A percentile compares a stretch with the other conserved stretches of the same genome.
Evolutionary conservation across 768 basidiomycete species (phyloP).

Genomic region (Pholiota molesta): DNA sequence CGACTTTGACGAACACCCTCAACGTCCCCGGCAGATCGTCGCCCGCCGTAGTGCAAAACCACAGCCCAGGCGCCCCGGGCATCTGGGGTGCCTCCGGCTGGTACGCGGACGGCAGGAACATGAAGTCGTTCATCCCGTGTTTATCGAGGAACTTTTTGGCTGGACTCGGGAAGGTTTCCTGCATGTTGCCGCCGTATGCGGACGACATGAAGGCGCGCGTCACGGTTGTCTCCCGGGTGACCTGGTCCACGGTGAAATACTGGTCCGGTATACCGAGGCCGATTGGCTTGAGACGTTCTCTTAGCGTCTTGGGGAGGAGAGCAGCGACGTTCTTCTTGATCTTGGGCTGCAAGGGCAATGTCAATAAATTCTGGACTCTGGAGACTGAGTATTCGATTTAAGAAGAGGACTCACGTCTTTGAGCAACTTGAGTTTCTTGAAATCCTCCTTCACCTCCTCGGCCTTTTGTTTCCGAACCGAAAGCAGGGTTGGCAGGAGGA

Average conservation of each 20-base stretch:
- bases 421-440: slow-evolving; percentile 14
- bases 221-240: slow-evolving; percentile 29
- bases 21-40: not conserved
- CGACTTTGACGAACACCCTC: slow-evolving; percentile 20
- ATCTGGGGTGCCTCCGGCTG: slow-evolving; percentile 39
- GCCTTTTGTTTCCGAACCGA: not conserved
- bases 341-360: slow-evolving; percentile 3
- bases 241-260: slow-evolving; percentile 25
- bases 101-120: slow-evolving; percentile 33
- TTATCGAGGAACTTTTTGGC: slow-evolving; percentile 14
- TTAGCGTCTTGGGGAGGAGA: slow-evolving; percentile 13
- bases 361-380: not conserved
- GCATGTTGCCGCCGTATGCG: slow-evolving; percentile 37
- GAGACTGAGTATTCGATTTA: not conserved
- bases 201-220: slow-evolving; percentile 31
- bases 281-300: slow-evolving; percentile 21
- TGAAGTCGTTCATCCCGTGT: slow-evolving; percentile 36
- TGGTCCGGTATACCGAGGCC: slow-evolving; percentile 25
- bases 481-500: not conserved
- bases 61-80: slow-evolving; percentile 38
- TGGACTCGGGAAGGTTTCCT: slow-evolving; percentile 30
- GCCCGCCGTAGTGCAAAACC: slow-evolving; percentile 18
- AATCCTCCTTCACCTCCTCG: slow-evolving; percentile 1
- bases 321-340: slow-evolving; percentile 14
- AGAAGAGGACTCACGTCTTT: slow-evolving; percentile 12